Percentiles rank a stretch among this genome's conserved stretches.
phyloP scores from a whole-genome alignment of 2,329 filamentous ascomycete genomes.

The Fusarium sp. region DNA sequence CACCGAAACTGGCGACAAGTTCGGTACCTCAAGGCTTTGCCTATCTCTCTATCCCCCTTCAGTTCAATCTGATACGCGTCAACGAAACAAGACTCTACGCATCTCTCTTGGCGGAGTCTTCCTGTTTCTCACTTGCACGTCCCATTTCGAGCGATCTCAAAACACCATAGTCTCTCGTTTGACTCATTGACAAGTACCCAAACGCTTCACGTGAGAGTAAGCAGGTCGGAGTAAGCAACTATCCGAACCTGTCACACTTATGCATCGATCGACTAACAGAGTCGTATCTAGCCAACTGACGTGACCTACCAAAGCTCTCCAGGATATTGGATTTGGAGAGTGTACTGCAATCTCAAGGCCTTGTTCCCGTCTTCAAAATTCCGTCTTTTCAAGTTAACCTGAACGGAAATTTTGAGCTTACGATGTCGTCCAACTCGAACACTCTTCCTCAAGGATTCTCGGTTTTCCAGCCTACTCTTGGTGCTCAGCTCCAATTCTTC shows the following conservation, averaged over 20 bases:
- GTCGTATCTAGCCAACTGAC: constrained; percentile 12
- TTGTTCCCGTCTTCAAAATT: constrained; percentile 18
- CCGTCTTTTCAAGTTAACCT: constrained; percentile 11
- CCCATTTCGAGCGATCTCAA: constrained; percentile 23
- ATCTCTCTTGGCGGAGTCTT: constrained; percentile 14
- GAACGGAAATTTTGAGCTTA: constrained; percentile 17
- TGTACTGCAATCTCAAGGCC: constrained; percentile 8
- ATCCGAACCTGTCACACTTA: constrained; percentile 17
- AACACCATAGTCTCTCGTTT: constrained; percentile 16
- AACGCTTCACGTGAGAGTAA: constrained; percentile 36
- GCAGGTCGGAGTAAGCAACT: constrained; percentile 41
- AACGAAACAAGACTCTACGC: constrained; percentile 19
- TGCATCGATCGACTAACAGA: constrained; percentile 20
- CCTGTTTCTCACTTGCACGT: constrained; percentile 12
- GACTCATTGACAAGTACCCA: constrained; percentile 1
- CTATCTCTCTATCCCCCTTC: constrained; percentile 14
- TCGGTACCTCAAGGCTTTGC: constrained; percentile 33
- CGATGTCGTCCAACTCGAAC: constrained; percentile 45
- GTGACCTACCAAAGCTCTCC: neutral
- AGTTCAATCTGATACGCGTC: constrained; percentile 16
- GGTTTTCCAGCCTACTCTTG: constrained; percentile 68
- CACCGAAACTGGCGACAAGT: constrained; percentile 35
- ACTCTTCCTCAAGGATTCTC: constrained; percentile 64
- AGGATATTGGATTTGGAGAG: constrained; percentile 21
- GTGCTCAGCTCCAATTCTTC: constrained; percentile 71